Evolutionary conservation across 768 basidiomycete genomes (phyloP), one percentile per base, ranked within the genome.

Genomic region (Agrocybe pediades): DNA sequence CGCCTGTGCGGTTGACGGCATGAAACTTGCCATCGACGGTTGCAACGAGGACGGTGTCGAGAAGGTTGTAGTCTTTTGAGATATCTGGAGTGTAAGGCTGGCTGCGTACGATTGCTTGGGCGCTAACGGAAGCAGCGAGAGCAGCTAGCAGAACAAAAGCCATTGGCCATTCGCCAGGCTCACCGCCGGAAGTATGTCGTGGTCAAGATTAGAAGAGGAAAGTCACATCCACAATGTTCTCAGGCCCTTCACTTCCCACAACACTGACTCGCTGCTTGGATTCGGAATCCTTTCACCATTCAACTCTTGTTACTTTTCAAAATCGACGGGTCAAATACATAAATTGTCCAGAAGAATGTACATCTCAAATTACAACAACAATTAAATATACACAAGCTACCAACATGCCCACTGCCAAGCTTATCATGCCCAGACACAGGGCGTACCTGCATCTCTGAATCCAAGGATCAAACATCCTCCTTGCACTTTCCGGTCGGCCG

Each of bases 11-110:
- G 65, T 96, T 94, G 58, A 98, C 78, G 0, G 94, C 97, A 74
- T 98, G 95, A 27, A 99, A 86, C 53, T 87, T 92, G 21, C 96
- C 96, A 71, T 98, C 95, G 23, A 99, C 86, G 6, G 94, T 94
- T 1, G 95, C 92, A 9, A 96, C 82, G 16, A 99, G 83, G 23
- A 97, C 89, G 50, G 91, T 81, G 63, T 96, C 89, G 54, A 94
- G 69, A 9, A 96, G 73, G 46, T 87, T 79, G 17, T 85, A 75
- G 52, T 88, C 83, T 16, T 69, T 67, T 8, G 68, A 53, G 20
- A 61, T 40, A 53, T 62, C 52, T 44, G 59, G 59, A 9, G 58
- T 36, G 23, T 42, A 9, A n/a, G 42, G 47, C 24, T 55, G 47
- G 21, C 45, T 24, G 9, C 33, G 47, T 6, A 44, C 33, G 17